phyloP scores from a whole-genome alignment of 345 rosid species.

The Eucalyptus polybractea region DNA sequence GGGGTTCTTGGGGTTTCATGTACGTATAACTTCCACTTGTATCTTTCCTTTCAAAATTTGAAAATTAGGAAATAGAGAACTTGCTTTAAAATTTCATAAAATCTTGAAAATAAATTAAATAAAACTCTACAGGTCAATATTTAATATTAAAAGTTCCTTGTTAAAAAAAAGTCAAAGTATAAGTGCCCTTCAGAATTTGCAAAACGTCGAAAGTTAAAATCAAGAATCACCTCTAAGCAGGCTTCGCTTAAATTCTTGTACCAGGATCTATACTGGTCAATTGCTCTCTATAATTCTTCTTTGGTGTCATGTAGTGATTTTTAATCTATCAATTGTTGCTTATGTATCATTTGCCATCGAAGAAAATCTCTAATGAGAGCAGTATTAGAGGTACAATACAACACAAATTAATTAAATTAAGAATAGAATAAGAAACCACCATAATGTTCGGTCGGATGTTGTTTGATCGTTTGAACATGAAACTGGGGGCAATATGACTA shows the following conservation, averaged over 20 bases:
- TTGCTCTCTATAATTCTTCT: background rate
- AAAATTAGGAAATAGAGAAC: accelerated
- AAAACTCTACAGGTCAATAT: background rate
- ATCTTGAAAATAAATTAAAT: background rate
- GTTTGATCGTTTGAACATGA: background rate
- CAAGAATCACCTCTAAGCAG: background rate
- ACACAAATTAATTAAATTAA: background rate
- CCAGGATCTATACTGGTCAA: no score
- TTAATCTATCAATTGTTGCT: background rate
- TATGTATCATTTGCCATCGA: background rate
- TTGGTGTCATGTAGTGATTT: background rate
- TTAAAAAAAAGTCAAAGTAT: background rate
- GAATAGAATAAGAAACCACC: background rate
- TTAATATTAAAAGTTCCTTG: accelerated
- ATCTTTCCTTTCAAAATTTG: no score
- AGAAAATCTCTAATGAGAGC: background rate
- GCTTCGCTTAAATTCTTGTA: background rate
- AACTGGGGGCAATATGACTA: background rate
- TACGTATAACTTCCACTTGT: accelerated
- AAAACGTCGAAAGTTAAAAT: accelerated
- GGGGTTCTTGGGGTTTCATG: no score
- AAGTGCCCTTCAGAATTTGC: background rate
- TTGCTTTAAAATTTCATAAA: accelerated
- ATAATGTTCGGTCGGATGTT: background rate
- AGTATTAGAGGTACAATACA: accelerated